These are phyloP conservation scores for Phytophthora ohioensis DNA, from an alignment of 352 stramenopile genomes.

Conservation along the genomic window DNA sequence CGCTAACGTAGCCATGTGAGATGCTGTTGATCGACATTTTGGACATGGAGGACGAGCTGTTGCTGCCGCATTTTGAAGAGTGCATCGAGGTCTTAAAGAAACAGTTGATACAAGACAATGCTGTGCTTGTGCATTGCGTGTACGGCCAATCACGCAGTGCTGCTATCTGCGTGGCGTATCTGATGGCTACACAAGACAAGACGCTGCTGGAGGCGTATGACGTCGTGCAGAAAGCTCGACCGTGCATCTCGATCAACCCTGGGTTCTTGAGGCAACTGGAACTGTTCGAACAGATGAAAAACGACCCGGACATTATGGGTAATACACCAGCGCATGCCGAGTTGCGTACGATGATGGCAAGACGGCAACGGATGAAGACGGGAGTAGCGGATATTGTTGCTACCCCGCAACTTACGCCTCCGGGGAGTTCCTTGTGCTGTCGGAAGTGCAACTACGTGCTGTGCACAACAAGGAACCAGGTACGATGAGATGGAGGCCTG, in stretches of 20 bases:
- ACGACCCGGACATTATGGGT: constrained; percentile 47
- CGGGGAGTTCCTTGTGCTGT: constrained; percentile 47
- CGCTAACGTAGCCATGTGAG: constrained; percentile 38
- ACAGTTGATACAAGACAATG: constrained; percentile 14
- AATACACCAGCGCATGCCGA: constrained; percentile 69
- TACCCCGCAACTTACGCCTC: constrained; percentile 28
- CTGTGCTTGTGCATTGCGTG: constrained; percentile 78
- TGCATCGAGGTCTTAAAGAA: constrained; percentile 58
- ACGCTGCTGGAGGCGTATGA: constrained; percentile 63
- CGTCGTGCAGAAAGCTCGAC: constrained; percentile 60
- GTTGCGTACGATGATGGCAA: constrained; percentile 58
- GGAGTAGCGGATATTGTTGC: constrained; percentile 40
- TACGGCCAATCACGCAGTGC: constrained; percentile 85
- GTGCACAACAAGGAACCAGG: constrained; percentile 59
- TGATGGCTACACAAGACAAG: constrained; percentile 63
- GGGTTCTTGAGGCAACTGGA: constrained; percentile 79
- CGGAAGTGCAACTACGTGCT: constrained; percentile 71
- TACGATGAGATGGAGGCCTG: constrained; percentile 15
- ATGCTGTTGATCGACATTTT: constrained; percentile 70
- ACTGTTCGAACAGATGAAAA: constrained; percentile 72
- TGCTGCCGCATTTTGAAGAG: constrained; percentile 67
- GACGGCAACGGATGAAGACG: constrained; percentile 43
- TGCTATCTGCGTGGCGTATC: constrained; percentile 75
- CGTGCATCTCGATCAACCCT: constrained; percentile 84
- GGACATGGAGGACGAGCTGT: constrained; percentile 79